Evolutionary conservation across 2,329 filamentous ascomycete species (phyloP), one percentile per base, ranked within the genome.

Genomic region (Claviceps capensis): DNA sequence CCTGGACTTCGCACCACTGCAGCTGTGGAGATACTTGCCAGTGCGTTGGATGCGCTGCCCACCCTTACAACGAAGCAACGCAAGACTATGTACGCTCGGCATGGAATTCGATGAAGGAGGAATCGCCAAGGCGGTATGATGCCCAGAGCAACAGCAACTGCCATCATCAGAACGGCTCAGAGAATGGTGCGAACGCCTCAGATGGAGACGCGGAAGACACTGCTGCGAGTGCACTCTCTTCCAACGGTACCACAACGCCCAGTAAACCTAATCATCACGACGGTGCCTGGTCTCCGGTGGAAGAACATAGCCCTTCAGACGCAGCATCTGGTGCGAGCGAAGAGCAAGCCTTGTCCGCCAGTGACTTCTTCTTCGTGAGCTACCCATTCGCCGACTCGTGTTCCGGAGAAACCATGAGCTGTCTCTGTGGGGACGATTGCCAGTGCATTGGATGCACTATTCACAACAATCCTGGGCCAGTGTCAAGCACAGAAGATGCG

Each of bases 61-160:
- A 86, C 62, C 81, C 83, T 13, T 83, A 81, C 60, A 86, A 86
- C 57, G 72, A 78, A 7, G 77, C 81, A 22, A 85, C 78, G 49
- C 75, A 71, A 55, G 71, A 69, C 48, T 73, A 72, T 53, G 70
- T 82, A 3, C 69, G 73, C 49, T 75, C 74, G 6, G 74, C 74
- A 1, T 72, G 66, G 64, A 65, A 67, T 47, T 67, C 59, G 50
- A 71, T 71, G 67, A 58, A 60, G 55, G 67, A 69, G 30, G 68
- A 71, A 40, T 44, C 62, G 5, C 58, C 53, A 38, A 60, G 54
- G 36, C 50, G 49, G 49, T 56, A 59, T n/a, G 52, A 59, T 17
- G 52, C 43, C 16, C 59, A 61, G 23, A 52, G 50, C n/a, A 47
- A 51, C 5, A 30, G 48, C 38, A 44, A 41, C 13, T 30, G 44